Base-by-base conservation (phyloP, 2,329 filamentous ascomycete species). In the Pyricularia pennisetigena region DNA sequence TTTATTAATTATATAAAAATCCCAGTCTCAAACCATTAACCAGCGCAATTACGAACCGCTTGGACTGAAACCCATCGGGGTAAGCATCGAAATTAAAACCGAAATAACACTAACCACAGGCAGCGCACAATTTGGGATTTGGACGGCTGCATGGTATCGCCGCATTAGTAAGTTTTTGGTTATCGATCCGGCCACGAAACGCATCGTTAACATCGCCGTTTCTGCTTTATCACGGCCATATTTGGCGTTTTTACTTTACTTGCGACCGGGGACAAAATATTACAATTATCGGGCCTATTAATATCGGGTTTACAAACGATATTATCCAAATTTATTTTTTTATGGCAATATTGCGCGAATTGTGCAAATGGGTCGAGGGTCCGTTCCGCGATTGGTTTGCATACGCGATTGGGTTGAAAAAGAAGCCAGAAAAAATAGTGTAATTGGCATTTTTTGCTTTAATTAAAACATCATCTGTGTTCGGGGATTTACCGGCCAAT, bases 311-410 rank as follows among this genome's bases (percentile, higher is more conserved):
- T n/a, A 65, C 63, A 14, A n/a, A 24, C 7, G 30, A 65, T 14
- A 65, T 65, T 5, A 14, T 35, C 26, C n/a, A 29, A 12, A 65
- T 65, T 6, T 65, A 65, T 32, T 32, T 16, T 32, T 10, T 65
- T 12, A 16, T 65, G 6, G 63, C 63, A 12, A 10, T 65, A 2
- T 32, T 65, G 16, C 63, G 29, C 7, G 63, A 65, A 10, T 6
- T 65, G 12, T 65, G 63, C 63, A 65, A 65, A 23, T 65, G 63
- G 63, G 29, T 65, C 28, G 63, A 65, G n/a, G 30, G 63, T n/a
- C 63, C 63, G 8, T 65, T 65, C 63, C 63, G 63, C 63, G 32
- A 30, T 14, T 65, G 63, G 63, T 9, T 65, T 30, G 14, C 5
- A 30, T 30, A n/a, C 20, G 63, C 29, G 16, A 32, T 65, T 23